Evolutionary conservation across 139 green algal species (phyloP).

Genomic region (Tetradesmus lagerheimii): DNA sequence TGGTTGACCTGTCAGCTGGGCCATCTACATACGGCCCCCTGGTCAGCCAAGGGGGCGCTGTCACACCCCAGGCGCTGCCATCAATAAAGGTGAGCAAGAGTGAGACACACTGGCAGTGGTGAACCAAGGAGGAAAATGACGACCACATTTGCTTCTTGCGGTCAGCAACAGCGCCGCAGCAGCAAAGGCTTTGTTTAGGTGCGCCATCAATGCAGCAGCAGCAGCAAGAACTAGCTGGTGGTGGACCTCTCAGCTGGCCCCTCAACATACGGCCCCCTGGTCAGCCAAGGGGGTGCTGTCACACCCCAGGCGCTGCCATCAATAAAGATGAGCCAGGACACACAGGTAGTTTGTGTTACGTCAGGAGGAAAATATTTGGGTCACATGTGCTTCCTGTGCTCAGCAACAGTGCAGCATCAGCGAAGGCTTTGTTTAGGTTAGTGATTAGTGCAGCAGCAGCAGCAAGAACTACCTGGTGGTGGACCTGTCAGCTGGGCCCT

Average conservation of each 20-base stretch:
- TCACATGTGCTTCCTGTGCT: no score
- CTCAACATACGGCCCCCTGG: conserved; percentile 28
- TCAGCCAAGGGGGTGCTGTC: conserved; percentile 17
- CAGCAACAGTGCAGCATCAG: no score
- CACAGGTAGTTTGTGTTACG: no score
- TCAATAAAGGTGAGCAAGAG: conserved; percentile 5
- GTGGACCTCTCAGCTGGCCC: conserved; percentile 45
- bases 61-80: conserved; percentile 13
- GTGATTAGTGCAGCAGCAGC: no score
- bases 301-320: conserved; percentile 11
- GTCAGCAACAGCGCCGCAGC: no score
- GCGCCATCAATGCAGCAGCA: no score
- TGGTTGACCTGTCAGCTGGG: conserved; percentile 47
- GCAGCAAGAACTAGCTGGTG: no score
- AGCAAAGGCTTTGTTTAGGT: no score
- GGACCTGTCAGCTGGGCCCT: conserved; percentile 45
- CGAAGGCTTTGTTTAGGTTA: no score
- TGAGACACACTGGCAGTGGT: background rate
- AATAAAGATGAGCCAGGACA: background rate
- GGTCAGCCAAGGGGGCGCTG: conserved; percentile 14
- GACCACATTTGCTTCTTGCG: no score
- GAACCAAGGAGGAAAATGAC: no score
- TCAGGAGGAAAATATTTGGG: no score
- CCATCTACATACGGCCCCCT: conserved; percentile 40
- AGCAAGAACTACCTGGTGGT: conserved; percentile 45